phyloP scores from a whole-genome alignment of 108 stramenopile species.

The Fistulifera pelliculosa region DNA sequence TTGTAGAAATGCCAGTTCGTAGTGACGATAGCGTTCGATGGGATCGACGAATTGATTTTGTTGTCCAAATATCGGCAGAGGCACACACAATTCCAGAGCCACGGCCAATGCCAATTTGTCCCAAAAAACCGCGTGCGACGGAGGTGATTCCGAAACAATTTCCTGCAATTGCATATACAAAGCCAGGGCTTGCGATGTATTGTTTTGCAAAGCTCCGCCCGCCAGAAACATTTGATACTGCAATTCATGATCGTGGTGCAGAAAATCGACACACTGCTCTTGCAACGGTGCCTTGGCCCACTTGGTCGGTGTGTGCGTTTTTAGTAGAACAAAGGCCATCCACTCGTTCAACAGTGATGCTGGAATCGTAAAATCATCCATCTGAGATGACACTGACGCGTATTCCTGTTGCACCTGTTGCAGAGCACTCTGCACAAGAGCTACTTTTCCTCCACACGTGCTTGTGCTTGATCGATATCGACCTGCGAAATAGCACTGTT shows the following conservation, averaged over 20 bases:
- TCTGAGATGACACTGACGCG: neutral
- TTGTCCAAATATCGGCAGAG: slow-evolving; percentile 9
- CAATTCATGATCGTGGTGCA: neutral
- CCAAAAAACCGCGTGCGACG: neutral
- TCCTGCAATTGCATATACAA: neutral
- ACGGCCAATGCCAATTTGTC: slow-evolving; percentile 16
- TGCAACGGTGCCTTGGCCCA: neutral
- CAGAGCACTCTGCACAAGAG: neutral
- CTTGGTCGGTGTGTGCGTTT: neutral
- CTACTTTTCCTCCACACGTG: neutral
- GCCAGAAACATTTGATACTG: neutral
- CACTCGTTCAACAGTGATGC: neutral
- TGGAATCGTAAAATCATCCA: neutral
- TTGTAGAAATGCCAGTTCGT: slow-evolving; percentile 25
- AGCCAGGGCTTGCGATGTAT: neutral
- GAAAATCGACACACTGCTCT: neutral
- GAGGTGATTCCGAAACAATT: neutral
- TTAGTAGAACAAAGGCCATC: neutral
- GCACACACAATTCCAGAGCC: slow-evolving; percentile 27
- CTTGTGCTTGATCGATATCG: neutral
- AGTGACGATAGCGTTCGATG: slow-evolving; percentile 34
- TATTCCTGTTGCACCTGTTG: neutral
- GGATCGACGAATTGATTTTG: slow-evolving; percentile 24
- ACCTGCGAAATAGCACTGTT: neutral
- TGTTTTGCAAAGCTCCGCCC: neutral